Base-by-base conservation (phyloP, 352 stramenopile species). In the Pythium dissotocum region DNA sequence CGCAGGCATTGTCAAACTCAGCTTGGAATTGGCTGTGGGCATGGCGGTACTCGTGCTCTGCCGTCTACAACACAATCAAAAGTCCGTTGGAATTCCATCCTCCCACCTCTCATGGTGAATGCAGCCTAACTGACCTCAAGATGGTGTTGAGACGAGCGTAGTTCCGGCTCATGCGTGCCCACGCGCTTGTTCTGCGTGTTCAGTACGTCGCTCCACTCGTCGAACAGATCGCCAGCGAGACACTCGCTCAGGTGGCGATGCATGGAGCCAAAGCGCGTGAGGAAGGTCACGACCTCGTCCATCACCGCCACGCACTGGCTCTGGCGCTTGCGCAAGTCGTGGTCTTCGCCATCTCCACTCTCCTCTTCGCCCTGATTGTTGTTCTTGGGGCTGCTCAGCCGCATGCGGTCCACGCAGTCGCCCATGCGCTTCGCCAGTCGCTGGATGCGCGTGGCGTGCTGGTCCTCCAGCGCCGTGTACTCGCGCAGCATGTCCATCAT, bases 231-330 rank as follows among this genome's bases (percentile, higher is more conserved):
- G 26, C 52, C 56, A 2, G 54, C 38, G 35, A 77, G 44, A 35
- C 66, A 72, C 52, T 76, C 65, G 49, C 69, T 74, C 30, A 78
- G 38, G 33, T 76, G 69, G 7, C 54, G 48, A 26, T 76, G 69
- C 61, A 76, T 78, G 24, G 69, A 71, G 48, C 69, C 62, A 36
- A 67, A 76, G 24, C 72, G 69, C 33, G 69, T 65, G 49, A 78
- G 65, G 30, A 78, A 78, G 54, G 71, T 77, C 69, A 78, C 72
- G 60, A 76, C 64, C 54, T 76, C 33, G 51, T 76, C 72, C 60
- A 78, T 70, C 21, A 74, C 65, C 9, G 69, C 60, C 33, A 78
- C 69, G 59, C 69, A 78, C 38, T 54, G 48, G 63, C 53, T 65
- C 63, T 60, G 59, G 16, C 28, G 57, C 21, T 28, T 18, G 30